phyloP scores from a whole-genome alignment of 441 rosid species.

The Capsella rubella region DNA sequence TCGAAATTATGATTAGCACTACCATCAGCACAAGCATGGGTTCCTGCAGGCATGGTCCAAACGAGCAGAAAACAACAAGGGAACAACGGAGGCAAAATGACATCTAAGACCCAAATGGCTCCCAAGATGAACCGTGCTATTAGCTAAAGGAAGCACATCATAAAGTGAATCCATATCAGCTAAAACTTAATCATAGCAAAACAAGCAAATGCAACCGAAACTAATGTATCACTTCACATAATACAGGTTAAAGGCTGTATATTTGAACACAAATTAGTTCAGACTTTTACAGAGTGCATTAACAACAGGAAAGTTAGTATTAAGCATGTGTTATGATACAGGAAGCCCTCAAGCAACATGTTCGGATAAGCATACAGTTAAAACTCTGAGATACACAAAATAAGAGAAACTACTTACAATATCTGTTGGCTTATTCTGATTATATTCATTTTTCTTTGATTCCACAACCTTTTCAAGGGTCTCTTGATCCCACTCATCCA shows the following conservation, averaged over 20 bases:
- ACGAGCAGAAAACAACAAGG: slow-evolving; percentile 27
- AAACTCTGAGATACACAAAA: background rate
- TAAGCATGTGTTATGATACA: background rate
- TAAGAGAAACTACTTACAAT: slow-evolving; percentile 61
- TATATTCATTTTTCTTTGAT: slow-evolving; percentile 79
- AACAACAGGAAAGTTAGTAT: slow-evolving; percentile 8
- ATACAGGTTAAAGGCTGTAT: background rate
- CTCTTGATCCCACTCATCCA: slow-evolving; percentile 99
- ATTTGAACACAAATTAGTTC: slow-evolving; percentile 10
- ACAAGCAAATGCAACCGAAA: background rate
- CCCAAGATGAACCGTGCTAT: slow-evolving; percentile 31
- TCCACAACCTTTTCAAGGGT: slow-evolving; percentile 92
- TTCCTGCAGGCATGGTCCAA: slow-evolving; percentile 28
- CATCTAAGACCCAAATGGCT: slow-evolving; percentile 24
- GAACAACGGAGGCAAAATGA: slow-evolving; percentile 14
- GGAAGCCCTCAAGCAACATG: background rate
- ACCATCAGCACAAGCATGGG: slow-evolving; percentile 37
- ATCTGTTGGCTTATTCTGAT: slow-evolving; percentile 91
- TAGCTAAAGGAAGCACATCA: slow-evolving; percentile 29
- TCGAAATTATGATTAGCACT: background rate
- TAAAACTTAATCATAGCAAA: slow-evolving; percentile 12
- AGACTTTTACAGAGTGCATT: background rate
- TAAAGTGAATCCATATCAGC: slow-evolving; percentile 25
- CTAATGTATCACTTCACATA: slow-evolving; percentile 9
- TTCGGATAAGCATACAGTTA: background rate